These are phyloP conservation scores for Knoxdaviesia capensis DNA, from an alignment of 2,329 filamentous ascomycete genomes.

Conservation along the genomic window DNA sequence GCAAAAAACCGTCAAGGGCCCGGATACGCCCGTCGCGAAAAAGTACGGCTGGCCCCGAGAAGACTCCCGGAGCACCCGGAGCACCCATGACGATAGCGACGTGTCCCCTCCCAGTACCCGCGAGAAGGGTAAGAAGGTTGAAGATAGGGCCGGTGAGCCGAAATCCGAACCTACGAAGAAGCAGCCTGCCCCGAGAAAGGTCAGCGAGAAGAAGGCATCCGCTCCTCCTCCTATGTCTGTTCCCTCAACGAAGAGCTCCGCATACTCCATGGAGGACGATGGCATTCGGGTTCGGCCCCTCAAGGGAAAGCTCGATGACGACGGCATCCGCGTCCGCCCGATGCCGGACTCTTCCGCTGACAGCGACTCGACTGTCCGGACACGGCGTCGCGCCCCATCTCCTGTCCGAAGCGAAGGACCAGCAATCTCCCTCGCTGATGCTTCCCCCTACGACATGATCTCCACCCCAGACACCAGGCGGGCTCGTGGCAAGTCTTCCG, in stretches of 20 bases:
- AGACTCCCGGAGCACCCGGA: conserved; percentile 1
- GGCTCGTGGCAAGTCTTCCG: too few relatives aligned
- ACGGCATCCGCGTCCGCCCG: conserved; percentile 10
- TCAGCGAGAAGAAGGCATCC: not conserved
- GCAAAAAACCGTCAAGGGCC: conserved; percentile 33
- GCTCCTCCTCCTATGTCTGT: not conserved
- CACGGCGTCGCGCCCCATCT: too few relatives aligned
- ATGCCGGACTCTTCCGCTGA: too few relatives aligned
- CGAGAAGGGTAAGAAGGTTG: not conserved
- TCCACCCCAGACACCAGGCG: too few relatives aligned
- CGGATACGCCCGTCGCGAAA: conserved; percentile 13
- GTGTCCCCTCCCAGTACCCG: not conserved
- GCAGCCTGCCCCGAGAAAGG: too few relatives aligned
- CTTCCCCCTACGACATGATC: too few relatives aligned
- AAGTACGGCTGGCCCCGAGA: not conserved
- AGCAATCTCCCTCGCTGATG: too few relatives aligned
- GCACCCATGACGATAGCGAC: not conserved
- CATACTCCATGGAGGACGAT: conserved; percentile 4
- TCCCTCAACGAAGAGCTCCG: not conserved
- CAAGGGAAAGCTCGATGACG: conserved; percentile 4
- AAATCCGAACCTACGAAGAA: too few relatives aligned
- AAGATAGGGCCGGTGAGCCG: not conserved
- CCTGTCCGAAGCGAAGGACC: too few relatives aligned
- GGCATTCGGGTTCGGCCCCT: conserved; percentile 9
- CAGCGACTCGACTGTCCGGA: too few relatives aligned